phyloP scores from a whole-genome alignment of 257 asterid species.

The Linaria vulgaris region DNA sequence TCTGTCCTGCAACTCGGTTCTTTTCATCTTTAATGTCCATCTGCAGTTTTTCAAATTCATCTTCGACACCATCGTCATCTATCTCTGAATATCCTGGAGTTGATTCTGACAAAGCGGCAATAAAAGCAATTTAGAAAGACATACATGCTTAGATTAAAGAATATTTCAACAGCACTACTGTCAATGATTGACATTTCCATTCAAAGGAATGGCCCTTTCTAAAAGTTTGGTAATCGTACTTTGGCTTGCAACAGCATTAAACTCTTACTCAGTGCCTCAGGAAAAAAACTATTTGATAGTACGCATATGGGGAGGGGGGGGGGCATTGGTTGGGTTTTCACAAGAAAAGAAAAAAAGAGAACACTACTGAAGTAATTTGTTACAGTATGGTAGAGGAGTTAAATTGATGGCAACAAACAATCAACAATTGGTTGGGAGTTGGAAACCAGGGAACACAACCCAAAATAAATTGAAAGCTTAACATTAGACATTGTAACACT shows the following conservation, averaged over 20 bases:
- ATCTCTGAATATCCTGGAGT: slow-evolving; percentile 34
- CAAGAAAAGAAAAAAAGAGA: background rate
- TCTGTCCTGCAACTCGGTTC: slow-evolving; percentile 25
- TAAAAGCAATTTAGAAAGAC: slow-evolving; percentile 15
- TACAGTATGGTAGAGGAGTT: background rate
- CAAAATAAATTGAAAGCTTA: slow-evolving; percentile 4
- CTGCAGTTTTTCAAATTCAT: slow-evolving; percentile 61
- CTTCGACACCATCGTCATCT: slow-evolving; percentile 71
- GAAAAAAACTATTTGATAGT: background rate
- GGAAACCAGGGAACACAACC: background rate
- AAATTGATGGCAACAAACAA: background rate
- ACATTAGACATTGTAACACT: background rate
- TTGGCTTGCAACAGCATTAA: background rate
- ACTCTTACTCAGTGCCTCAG: slow-evolving; percentile 4
- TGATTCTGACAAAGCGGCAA: slow-evolving; percentile 38
- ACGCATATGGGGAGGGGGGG: too few relatives aligned
- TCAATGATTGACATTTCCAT: too few relatives aligned
- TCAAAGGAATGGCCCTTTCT: too few relatives aligned
- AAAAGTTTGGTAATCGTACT: background rate
- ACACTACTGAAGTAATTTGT: background rate
- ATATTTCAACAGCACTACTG: too few relatives aligned
- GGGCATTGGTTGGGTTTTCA: background rate
- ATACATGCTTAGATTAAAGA: background rate
- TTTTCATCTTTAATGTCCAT: slow-evolving; percentile 38
- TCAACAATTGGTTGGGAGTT: background rate